A percentile compares a stretch with the other conserved stretches of the same genome.
These are phyloP conservation scores for Pseudogymnoascus sp. DNA, from an alignment of 2,329 filamentous ascomycete genomes.

Conservation along the genomic window DNA sequence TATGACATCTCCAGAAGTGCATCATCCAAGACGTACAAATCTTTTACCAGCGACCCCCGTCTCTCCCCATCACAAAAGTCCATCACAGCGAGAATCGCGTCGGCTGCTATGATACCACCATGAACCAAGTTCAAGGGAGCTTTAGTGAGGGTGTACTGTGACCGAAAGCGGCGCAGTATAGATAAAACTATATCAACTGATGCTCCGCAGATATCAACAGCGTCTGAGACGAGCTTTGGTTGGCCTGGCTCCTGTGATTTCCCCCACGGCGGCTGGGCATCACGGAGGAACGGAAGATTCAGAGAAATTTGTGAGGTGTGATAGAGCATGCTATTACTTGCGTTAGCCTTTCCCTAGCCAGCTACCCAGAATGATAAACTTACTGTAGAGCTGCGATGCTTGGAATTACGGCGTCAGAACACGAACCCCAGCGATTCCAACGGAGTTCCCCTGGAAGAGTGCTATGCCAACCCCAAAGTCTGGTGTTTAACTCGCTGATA, in stretches of 20 bases:
- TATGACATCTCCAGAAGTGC: slow-evolving; percentile 1
- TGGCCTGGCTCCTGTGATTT: background rate
- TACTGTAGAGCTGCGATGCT: slow-evolving; percentile 15
- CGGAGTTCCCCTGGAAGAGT: slow-evolving; percentile 9
- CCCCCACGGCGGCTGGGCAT: background rate
- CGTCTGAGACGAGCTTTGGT: background rate
- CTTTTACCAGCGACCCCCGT: background rate
- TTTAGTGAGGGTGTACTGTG: slow-evolving; percentile 11
- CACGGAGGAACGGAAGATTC: background rate
- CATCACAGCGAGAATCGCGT: slow-evolving; percentile 11
- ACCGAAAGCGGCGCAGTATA: slow-evolving; percentile 14
- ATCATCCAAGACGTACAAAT: background rate
- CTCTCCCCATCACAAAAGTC: background rate
- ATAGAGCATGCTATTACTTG: slow-evolving; percentile 10
- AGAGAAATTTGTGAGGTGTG: slow-evolving; percentile 2
- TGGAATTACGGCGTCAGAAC: slow-evolving; percentile 11
- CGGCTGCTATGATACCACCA: slow-evolving; percentile 13
- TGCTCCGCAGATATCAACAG: slow-evolving; percentile 9
- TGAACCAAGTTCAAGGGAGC: slow-evolving; percentile 13
- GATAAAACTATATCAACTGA: slow-evolving; percentile 12
- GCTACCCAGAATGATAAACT: background rate
- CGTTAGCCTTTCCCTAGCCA: background rate
- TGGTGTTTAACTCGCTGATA: slow-evolving; percentile 13
- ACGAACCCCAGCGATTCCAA: slow-evolving; percentile 15
- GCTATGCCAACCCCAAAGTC: slow-evolving; percentile 13